These are phyloP conservation scores for Chlamydomonas applanata DNA, from an alignment of 139 green algal species.

Conservation along the genomic window DNA sequence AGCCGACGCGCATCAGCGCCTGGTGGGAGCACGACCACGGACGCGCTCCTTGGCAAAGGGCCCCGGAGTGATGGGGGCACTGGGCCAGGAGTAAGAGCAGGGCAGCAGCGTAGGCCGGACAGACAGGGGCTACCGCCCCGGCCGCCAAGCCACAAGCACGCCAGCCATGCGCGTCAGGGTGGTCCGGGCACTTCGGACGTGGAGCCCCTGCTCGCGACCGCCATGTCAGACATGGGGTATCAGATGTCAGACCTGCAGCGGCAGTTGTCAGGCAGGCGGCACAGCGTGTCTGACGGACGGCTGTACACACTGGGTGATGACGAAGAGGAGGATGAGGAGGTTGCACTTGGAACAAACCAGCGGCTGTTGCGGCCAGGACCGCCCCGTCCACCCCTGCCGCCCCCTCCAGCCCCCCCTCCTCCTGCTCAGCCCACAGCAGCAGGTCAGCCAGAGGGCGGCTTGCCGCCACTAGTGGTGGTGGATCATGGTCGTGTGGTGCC, in stretches of 20 bases:
- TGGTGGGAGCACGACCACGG: not conserved
- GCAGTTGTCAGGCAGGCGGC: too few relatives aligned
- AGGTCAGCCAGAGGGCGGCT: too few relatives aligned
- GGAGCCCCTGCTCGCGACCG: too few relatives aligned
- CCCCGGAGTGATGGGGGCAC: not conserved
- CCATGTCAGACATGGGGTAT: too few relatives aligned
- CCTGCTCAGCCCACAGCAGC: conserved; percentile 1
- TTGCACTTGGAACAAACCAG: too few relatives aligned
- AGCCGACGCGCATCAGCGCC: not conserved
- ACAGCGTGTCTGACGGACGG: not conserved
- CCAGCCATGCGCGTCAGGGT: too few relatives aligned
- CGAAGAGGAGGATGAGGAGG: not conserved
- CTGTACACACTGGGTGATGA: not conserved
- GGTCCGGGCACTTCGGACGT: too few relatives aligned
- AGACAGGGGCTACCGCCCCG: too few relatives aligned
- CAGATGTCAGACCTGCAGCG: too few relatives aligned
- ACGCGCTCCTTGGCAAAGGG: not conserved
- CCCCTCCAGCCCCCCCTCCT: not conserved
- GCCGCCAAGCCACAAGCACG: too few relatives aligned
- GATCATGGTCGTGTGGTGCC: not conserved
- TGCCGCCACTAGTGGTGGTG: not conserved
- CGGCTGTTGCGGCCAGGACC: too few relatives aligned
- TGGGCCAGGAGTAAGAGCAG: not conserved
- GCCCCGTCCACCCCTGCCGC: not conserved
- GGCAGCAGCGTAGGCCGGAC: too few relatives aligned